Conservation (phyloP, 2,329 filamentous ascomycete genomes). For the Juglanconis juglandina region DNA sequence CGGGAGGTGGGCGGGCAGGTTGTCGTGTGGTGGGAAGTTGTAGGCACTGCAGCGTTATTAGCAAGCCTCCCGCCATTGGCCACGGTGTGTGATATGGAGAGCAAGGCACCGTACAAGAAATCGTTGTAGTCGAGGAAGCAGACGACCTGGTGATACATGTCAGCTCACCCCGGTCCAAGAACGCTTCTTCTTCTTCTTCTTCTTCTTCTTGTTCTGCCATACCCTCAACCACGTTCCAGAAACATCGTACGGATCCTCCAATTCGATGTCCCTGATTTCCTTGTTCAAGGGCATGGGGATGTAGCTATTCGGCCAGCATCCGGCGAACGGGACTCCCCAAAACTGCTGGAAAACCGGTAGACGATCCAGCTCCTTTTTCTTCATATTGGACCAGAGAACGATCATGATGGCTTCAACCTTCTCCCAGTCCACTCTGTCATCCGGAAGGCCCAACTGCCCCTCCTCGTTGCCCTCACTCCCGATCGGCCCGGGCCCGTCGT, state of each 20-base stretch:
- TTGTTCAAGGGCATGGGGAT: constrained; percentile 32
- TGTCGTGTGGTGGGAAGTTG: constrained; percentile 57
- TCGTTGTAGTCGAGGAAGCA: constrained; percentile 66
- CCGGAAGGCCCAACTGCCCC: background rate
- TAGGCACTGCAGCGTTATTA: constrained; percentile 46
- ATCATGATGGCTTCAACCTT: constrained; percentile 74
- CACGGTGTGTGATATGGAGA: too few relatives aligned
- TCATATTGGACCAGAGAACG: constrained; percentile 62
- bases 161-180: background rate
- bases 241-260: constrained; percentile 66
- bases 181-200: constrained; percentile 2
- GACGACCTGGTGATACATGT: constrained; percentile 31
- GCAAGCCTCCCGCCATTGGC: too few relatives aligned
- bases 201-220: constrained; percentile 19
- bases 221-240: constrained; percentile 70
- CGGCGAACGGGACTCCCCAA: constrained; percentile 56
- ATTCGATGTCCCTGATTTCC: constrained; percentile 42
- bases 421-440: constrained; percentile 68
- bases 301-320: constrained; percentile 51
- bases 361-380: constrained; percentile 40
- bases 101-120: constrained; percentile 43
- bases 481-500: constrained; percentile 47
- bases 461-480: background rate
- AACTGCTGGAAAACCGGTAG: constrained; percentile 46
- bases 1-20: constrained; percentile 39